These are phyloP conservation scores for Colletotrichum agaves DNA, from an alignment of 2,329 filamentous ascomycete species.

Conservation along the genomic window DNA sequence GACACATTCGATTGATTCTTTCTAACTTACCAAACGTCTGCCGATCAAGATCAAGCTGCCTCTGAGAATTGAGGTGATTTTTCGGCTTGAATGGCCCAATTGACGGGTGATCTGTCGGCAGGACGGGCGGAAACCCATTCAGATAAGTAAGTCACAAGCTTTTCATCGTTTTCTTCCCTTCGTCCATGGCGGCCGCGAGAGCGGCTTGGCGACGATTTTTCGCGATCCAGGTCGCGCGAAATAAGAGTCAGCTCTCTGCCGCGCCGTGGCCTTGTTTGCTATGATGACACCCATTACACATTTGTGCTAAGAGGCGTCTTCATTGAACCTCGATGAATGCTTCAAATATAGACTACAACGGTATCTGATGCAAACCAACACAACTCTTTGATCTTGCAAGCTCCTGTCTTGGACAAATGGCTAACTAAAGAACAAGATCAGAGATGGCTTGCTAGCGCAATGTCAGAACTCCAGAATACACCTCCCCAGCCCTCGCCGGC, in stretches of 20 bases:
- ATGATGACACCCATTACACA: conserved; percentile 70
- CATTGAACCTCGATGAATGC: conserved; percentile 70
- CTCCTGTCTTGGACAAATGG: conserved; percentile 1
- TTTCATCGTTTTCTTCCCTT: conserved; percentile 24
- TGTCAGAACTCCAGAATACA: conserved; percentile 52
- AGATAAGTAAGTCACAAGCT: conserved; percentile 40
- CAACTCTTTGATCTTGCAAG: conserved; percentile 12
- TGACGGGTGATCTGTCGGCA: conserved; percentile 37
- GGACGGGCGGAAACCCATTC: conserved; percentile 38
- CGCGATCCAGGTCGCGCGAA: not conserved
- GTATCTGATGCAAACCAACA: conserved; percentile 78
- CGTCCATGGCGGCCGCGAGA: conserved; percentile 5
- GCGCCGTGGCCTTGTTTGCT: conserved; percentile 42
- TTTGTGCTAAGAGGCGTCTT: conserved; percentile 69
- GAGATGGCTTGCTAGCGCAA: conserved; percentile 59
- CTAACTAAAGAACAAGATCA: conserved; percentile 47
- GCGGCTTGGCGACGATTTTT: not conserved
- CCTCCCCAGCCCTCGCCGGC: conserved; percentile 26
- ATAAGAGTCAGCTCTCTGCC: conserved; percentile 30
- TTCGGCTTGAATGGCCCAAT: conserved; percentile 39
- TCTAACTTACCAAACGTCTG: conserved; percentile 34
- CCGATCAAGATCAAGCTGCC: conserved; percentile 28
- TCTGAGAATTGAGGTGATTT: conserved; percentile 31
- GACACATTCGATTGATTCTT: not conserved
- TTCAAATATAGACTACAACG: conserved; percentile 91